Evolutionary conservation across 2,329 filamentous ascomycete genomes (phyloP).

Genomic region (Zymoseptoria ardabiliae): DNA sequence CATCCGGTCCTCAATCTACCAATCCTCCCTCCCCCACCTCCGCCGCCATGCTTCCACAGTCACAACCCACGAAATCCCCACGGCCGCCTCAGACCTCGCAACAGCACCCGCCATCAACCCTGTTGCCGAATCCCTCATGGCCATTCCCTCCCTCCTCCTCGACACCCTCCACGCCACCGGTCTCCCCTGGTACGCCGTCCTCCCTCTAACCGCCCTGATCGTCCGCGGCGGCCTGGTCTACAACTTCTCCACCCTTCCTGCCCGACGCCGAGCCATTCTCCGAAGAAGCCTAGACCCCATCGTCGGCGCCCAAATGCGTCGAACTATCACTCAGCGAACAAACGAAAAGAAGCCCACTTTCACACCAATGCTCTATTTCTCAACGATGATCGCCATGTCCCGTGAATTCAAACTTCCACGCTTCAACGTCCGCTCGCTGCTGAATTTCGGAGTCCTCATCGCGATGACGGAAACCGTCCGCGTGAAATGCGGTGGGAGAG

Average conservation of each 20-base stretch:
- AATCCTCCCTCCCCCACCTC: constrained; percentile 10
- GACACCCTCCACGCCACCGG: constrained; percentile 20
- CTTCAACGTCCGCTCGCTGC: constrained; percentile 1
- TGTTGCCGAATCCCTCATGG: constrained; percentile 2
- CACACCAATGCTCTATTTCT: background rate
- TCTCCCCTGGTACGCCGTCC: constrained; percentile 27
- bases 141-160: constrained; percentile 16
- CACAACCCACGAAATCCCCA: background rate
- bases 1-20: constrained; percentile 13
- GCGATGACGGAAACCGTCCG: constrained; percentile 24
- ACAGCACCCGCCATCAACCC: background rate
- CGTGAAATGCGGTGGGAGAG: constrained; percentile 19
- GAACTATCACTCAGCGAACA: background rate
- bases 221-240: constrained; percentile 25
- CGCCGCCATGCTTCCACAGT: constrained; percentile 12
- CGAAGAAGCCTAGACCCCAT: constrained; percentile 18
- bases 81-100: constrained; percentile 4
- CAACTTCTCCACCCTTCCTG: constrained; percentile 15
- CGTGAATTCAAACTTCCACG: background rate
- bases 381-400: background rate
- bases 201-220: constrained; percentile 25
- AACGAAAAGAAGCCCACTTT: background rate
- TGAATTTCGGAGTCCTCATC: constrained; percentile 23
- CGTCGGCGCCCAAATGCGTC: background rate
- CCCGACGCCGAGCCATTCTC: constrained; percentile 13